A percentile compares a stretch with the other conserved stretches of the same genome.
Conservation (phyloP, 495 filamentous ascomycete genomes). For the Talaromyces liani region DNA sequence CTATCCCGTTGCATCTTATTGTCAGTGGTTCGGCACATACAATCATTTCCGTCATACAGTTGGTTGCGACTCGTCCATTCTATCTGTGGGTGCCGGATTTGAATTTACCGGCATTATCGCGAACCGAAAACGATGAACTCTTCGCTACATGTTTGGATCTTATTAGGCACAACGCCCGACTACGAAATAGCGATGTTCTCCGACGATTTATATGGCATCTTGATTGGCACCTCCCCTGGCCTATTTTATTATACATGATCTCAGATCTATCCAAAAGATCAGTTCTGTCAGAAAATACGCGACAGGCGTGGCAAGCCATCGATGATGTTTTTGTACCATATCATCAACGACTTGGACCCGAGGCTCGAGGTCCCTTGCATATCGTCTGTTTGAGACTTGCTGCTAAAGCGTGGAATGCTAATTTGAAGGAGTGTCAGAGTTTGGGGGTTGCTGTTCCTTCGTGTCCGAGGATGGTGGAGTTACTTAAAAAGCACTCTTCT, state of each 20-base stretch:
- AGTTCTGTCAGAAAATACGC: not conserved
- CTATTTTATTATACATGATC: not conserved
- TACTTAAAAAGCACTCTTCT: not conserved
- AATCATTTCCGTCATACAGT: not conserved
- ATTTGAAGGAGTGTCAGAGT: not conserved
- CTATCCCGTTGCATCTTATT: not conserved
- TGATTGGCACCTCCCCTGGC: constrained; percentile 5
- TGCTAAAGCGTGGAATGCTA: constrained; percentile 1
- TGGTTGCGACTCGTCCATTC: not conserved
- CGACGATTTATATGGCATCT: not conserved
- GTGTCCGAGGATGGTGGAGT: not conserved
- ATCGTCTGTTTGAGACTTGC: not conserved
- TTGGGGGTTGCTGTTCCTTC: not conserved
- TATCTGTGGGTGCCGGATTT: not conserved
- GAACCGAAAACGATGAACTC: not conserved
- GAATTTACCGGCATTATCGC: not conserved
- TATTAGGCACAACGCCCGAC: not conserved
- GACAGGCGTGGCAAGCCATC: not conserved
- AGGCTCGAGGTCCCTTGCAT: constrained; percentile 4
- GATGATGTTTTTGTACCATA: not conserved
- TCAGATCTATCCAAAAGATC: not conserved
- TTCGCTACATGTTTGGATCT: not conserved
- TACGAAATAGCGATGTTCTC: not conserved
- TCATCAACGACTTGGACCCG: not conserved
- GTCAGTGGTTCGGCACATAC: not conserved